Base-by-base conservation (phyloP, 106 monocot species). In the Gastrodia elata region DNA sequence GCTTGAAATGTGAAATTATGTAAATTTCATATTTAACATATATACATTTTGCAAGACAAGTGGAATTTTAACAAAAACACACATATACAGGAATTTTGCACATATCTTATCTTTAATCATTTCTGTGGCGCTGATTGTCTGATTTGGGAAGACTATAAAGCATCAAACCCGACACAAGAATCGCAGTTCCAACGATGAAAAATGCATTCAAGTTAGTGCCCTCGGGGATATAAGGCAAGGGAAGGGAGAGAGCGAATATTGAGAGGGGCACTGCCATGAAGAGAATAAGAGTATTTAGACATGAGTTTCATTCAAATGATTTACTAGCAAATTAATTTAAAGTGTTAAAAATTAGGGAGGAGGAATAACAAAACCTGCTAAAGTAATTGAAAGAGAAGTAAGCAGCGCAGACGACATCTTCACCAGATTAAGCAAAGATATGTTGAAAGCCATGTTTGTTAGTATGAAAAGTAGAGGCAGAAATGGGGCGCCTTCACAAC, bases 381-480 rank as follows among this genome's bases (percentile, higher is more conserved):
- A 74, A 56, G 88, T 89, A 71, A 76, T 68, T 57, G 88, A 78
- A 61, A 98, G 85, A 13, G 98, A 98, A 77, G 98, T 77, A 46
- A 93, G 84, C 77, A 98, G 14, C 58, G 98, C 98, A 33, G 98
- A 93, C 64, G 98, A 88, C 69, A 93, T 85, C 83, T 93, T 98
- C 77, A 98, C 84, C 83, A 98, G 76, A 85, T 85, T 76, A 76
- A 98, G 91, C 65, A 87, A 76, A 44, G 88, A 91, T 82, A 98
- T 89, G 75, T 93, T 98, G 84, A 98, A 98, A 49, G 85, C 82
- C 83, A 98, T 91, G 76, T 98, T 98, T 40, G 79, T 73, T 65
- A 58, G 15, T 71, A 93, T 93, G 72, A 85, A 98, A 64, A 93
- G 71, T 8, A 98, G 68, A n/a, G 93, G 93, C 34, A 98, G 75